Evolutionary conservation across 2,329 filamentous ascomycete species (phyloP), one percentile per base, ranked within the genome.

Genomic region (Nemania bipapillata): DNA sequence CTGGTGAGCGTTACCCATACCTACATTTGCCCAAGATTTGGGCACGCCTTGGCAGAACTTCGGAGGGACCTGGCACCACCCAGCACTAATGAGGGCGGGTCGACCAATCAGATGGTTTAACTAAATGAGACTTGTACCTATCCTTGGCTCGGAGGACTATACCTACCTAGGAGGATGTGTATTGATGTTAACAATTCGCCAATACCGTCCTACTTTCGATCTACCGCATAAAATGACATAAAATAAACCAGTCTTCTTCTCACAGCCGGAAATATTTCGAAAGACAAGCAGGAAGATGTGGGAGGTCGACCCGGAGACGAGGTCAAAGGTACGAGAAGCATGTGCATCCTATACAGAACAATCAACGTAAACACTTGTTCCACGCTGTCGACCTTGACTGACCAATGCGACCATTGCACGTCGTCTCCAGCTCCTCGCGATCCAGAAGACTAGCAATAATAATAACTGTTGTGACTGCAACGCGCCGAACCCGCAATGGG

Each of bases 291-390:
- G 32, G 30, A 57, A 63, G 20, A 95, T 97, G 92, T 99, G 96
- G 96, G 96, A 99, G 84, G 94, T 99, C 74, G 96, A 99, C 82
- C 96, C 96, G 56, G 95, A 98, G 86, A 98, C 95, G 70, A 90
- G 93, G 83, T 93, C 92, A 79, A 98, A 98, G 89, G 94, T 96
- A 83, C 75, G 81, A 65, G 49, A 49, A 55, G 53, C 58, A 63
- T 47, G 28, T 55, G 62, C 58, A 62, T 49, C 35, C 45, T 22
- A 40, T 32, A 32, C 45, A 54, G 66, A 49, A 57, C 37, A 35
- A 45, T 26, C 28, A 42, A 37, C 47, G 7, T 24, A 11, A n/a
- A n/a, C 59, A 24, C 54, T 65, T 37, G 28, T 61, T 53, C 42
- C 20, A 32, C 58, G 53, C 37, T 30, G 49, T 58, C 56, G 57